A percentile compares a stretch with the other conserved stretches of the same genome.
phyloP scores from a whole-genome alignment of 306 rosid species.

The Quercus parvula region DNA sequence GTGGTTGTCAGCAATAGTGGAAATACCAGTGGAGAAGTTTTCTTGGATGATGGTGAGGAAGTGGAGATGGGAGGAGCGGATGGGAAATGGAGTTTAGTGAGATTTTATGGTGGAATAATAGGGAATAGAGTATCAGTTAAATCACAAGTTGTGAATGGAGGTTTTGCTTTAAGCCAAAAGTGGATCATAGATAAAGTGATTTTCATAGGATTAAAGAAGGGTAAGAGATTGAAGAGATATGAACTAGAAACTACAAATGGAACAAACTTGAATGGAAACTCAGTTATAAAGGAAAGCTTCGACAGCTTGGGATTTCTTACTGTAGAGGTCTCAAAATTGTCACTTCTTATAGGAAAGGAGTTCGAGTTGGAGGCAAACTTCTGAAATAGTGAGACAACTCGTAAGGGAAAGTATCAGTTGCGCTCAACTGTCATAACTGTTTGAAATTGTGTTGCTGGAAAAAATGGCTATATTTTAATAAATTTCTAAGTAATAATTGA shows the following conservation, averaged over 20 bases:
- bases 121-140: conserved; percentile 29
- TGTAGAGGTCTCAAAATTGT: conserved; percentile 41
- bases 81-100: conserved; percentile 61
- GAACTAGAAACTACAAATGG: conserved; percentile 24
- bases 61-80: conserved; percentile 51
- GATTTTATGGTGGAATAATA: conserved; percentile 31
- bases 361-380: conserved; percentile 42
- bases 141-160: conserved; percentile 58
- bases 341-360: conserved; percentile 58
- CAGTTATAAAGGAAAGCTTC: conserved; percentile 20
- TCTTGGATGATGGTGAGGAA: conserved; percentile 77
- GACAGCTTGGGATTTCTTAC: conserved; percentile 28
- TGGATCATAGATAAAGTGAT: conserved; percentile 64
- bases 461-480: too few relatives aligned
- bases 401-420: background rate
- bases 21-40: conserved; percentile 57
- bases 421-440: background rate
- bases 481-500: too few relatives aligned
- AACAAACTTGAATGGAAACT: conserved; percentile 11
- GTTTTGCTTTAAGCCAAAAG: conserved; percentile 51
- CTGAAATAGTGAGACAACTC: too few relatives aligned
- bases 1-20: conserved; percentile 39
- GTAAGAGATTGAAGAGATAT: conserved; percentile 15
- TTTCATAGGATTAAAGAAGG: conserved; percentile 55
- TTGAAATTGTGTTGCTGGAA: too few relatives aligned